Base-by-base conservation (phyloP, 768 basidiomycete species). In the Amanita pseudoporphyria region DNA sequence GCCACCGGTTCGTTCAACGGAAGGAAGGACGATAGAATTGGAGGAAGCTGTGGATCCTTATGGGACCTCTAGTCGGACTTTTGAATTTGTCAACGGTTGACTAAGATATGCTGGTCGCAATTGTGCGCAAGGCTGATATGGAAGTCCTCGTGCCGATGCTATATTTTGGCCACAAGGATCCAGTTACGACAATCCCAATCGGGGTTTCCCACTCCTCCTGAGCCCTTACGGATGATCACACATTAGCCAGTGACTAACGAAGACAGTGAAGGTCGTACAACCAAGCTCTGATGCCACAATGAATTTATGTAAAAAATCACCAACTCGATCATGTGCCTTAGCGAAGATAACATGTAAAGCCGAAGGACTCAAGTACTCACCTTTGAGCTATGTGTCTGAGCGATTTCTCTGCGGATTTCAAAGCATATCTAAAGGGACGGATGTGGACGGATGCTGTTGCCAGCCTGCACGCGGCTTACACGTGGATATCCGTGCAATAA, bases 11-110 rank as follows among this genome's bases (percentile, higher is more conserved):
- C 49, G 51, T 52, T 40, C 52, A 51, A 56, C 52, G 51, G 40
- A 40, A 49, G 39, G 46, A 47, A 45, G 31, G 50, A 22, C 37
- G 44, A 42, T 48, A 42, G 53, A 45, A 54, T 53, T 42, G 45
- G 41, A 38, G 47, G 37, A 53, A 42, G 40, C n/a, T 58, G 69
- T 64, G 66, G 66, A 68, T 70, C 70, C 61, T 59, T 69, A 64
- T 63, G 62, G 62, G 69, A 69, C 62, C 62, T 59, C 45, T n/a
- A 7, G 62, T 62, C 68, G 67, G 67, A 67, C 67, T 69, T 69
- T 68, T 63, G 63, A 68, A 58, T 62, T 54, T 59, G 55, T 55
- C 54, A 57, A 60, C 52, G 16, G 6, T 48, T 48, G 45, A 33
- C 45, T 45, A 45, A 31, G 45, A 32, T 19, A 32, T 30, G 32